These are phyloP conservation scores for Scalesia atractyloides DNA, from an alignment of 129 eudicot genomes.

Conservation along the genomic window DNA sequence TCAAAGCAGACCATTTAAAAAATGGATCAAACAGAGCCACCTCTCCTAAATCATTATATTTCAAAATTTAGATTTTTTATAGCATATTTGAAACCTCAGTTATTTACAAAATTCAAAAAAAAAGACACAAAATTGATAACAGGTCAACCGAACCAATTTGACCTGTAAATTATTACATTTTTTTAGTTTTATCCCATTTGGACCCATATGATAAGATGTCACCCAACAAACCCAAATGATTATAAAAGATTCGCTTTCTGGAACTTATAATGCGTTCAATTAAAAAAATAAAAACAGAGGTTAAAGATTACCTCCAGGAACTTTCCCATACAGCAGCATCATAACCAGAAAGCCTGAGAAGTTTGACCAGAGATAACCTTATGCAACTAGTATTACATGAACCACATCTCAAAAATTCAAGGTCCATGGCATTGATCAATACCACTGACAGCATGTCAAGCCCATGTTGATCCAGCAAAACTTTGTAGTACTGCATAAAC, in stretches of 20 bases:
- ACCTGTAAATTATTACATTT: too few species aligned
- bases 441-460: conserved; percentile 63
- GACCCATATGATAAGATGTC: too few species aligned
- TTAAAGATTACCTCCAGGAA: conserved; percentile 75
- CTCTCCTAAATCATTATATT: too few species aligned
- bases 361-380: conserved; percentile 68
- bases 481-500: conserved; percentile 53
- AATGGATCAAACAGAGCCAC: too few species aligned
- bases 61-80: too few species aligned
- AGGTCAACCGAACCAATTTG: too few species aligned
- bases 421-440: conserved; percentile 56
- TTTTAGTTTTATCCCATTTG: too few species aligned
- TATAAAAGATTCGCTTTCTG: background rate
- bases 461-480: conserved; percentile 64
- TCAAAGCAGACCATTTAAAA: too few species aligned
- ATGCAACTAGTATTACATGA: conserved; percentile 85
- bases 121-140: too few species aligned
- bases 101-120: too few species aligned
- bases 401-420: conserved; percentile 52
- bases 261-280: background rate
- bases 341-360: conserved; percentile 70
- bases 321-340: conserved; percentile 94
- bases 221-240: background rate
- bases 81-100: too few species aligned
- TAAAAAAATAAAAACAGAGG: background rate